Evolutionary conservation across 169 alveolate species (phyloP), one percentile per base, ranked within the genome.

Genomic region (Cryptosporidium xiaoi): DNA sequence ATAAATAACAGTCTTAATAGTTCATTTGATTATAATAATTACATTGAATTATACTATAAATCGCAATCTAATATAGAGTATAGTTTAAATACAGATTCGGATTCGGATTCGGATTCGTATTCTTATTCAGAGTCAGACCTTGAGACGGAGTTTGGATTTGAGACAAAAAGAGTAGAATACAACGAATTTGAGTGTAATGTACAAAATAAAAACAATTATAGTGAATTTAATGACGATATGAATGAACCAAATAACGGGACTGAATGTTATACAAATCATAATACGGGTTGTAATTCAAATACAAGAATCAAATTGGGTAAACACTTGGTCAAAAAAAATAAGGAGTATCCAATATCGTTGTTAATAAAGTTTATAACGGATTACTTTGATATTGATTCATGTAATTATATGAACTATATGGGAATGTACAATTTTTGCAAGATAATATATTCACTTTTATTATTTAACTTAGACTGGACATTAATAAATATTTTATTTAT

Each of bases 401-500:
- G 27, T 10, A n/a, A 40, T 7, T 27, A 48, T 24, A 36, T 36
- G 33, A 34, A 33, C 8, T 7, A 46, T 1, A 18, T 34, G 2
- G 87, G 77, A 10, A 58, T 60, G 27, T 27, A 33, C 60, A 77
- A 77, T 66, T 77, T 36, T 40, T 77, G 66, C 12, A 77, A 29
- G 48, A 18, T 77, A 7, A 34, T 77, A 34, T 77, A 60, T 20
- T 77, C 71, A 18, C n/a, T 77, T 8, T 6, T 77, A 53, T 18
- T 77, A 20, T 56, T 29, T n/a, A 71, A 77, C 16, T 60, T 56
- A 27, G 71, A 77, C 10, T 77, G 87, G 87, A 62, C 87, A 2
- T 62, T 53, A 64, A 77, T 34, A 3, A 58, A 60, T 44, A 18
- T 77, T 46, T 16, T 77, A 29, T 77, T 29, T 16, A 20, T 56